Evolutionary conservation across 106 monocot genomes (phyloP).

Genomic region (Iris macrosiphon): DNA sequence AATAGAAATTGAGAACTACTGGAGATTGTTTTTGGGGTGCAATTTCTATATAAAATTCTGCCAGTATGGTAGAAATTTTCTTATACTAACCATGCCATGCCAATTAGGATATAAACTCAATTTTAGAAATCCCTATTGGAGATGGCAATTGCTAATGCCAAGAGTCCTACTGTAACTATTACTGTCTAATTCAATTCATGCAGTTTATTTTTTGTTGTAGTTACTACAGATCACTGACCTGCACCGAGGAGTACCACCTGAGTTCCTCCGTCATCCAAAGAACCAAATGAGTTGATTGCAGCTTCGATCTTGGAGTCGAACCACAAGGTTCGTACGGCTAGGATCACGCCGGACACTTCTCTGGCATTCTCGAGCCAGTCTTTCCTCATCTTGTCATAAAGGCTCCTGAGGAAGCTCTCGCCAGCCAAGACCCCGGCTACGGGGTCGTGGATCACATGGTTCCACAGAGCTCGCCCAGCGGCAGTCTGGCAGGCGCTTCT

Average conservation of each 20-base stretch:
- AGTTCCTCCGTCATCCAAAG: conserved; percentile 6
- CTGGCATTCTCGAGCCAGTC: conserved; percentile 51
- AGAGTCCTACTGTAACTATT: no score
- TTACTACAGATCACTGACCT: conserved; percentile 34
- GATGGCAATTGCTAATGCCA: no score
- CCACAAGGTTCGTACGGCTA: conserved; percentile 82
- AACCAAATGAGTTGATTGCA: conserved; percentile 35
- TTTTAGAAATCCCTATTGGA: no score
- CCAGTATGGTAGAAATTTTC: no score
- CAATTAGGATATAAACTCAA: no score
- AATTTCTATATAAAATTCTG: no score
- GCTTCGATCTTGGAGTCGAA: conserved; percentile 71
- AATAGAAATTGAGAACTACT: no score
- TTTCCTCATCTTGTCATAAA: conserved; percentile 61
- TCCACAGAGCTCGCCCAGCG: conserved; percentile 79
- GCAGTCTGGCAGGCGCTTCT: conserved; percentile 84
- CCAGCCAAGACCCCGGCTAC: conserved; percentile 73
- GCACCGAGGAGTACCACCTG: conserved; percentile 71
- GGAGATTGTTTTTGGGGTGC: no score
- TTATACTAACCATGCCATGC: no score
- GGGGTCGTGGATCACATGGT: conserved; percentile 61
- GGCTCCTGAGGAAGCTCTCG: conserved; percentile 49
- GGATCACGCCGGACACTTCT: conserved; percentile 78
- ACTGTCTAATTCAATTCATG: no score
- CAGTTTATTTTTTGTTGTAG: no score